These are phyloP conservation scores for Exophiala bonariae DNA, from an alignment of 2,329 filamentous ascomycete genomes.

Conservation along the genomic window DNA sequence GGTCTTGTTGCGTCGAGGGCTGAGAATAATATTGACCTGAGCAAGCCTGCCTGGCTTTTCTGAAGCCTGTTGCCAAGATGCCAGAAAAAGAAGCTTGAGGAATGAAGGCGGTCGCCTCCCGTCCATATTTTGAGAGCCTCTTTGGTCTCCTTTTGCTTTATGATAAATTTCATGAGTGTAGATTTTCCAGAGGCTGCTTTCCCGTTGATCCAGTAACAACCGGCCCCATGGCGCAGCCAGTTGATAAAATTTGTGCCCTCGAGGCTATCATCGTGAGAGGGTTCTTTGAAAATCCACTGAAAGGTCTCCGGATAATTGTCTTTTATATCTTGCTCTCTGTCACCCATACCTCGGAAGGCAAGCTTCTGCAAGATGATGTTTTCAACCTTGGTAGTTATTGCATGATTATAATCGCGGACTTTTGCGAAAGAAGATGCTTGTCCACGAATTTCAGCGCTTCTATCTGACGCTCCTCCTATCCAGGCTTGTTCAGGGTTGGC, in stretches of 20 bases:
- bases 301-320: conserved; percentile 5
- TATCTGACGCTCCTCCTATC: no score
- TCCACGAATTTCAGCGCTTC: no score
- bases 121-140: conserved; percentile 3
- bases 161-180: conserved; percentile 16
- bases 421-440: no score
- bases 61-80: conserved; percentile 3
- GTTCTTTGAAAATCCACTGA: conserved; percentile 1
- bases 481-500: no score
- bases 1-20: conserved; percentile 1
- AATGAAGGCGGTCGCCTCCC: conserved; percentile 1
- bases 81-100: conserved; percentile 11
- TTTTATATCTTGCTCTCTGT: conserved; percentile 1
- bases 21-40: conserved; percentile 4
- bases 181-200: conserved; percentile 12
- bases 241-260: background rate
- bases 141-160: background rate
- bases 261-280: background rate
- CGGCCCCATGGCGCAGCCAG: background rate
- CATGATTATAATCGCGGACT: no score
- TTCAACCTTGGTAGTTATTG: no score
- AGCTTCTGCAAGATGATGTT: conserved; percentile 6
- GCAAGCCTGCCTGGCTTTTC: conserved; percentile 4
- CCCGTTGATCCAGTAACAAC: conserved; percentile 6
- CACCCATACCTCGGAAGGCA: conserved; percentile 5